phyloP scores from a whole-genome alignment of 139 green algal genomes.

The Chlorella ohadii region DNA sequence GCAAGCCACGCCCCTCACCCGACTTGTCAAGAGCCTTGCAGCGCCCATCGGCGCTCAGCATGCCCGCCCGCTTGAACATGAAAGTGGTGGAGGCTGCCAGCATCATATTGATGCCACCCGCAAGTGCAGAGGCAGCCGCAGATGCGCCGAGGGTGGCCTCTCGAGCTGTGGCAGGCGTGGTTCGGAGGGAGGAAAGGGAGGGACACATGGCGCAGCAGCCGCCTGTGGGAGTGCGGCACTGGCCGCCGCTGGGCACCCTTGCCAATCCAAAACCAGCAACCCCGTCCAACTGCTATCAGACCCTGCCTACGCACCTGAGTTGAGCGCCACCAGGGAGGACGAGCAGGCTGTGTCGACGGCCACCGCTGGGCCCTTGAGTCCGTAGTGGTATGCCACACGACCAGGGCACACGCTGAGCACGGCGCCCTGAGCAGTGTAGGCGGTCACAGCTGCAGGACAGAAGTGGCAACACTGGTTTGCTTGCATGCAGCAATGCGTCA shows the following conservation, averaged over 20 bases:
- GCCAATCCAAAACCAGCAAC: no score
- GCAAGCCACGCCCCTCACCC: constrained; percentile 2
- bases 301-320: constrained; percentile 39
- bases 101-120: constrained; percentile 55
- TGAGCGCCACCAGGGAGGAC: constrained; percentile 78
- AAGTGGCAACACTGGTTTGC: no score
- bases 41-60: constrained; percentile 62
- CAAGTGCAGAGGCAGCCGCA: constrained; percentile 14
- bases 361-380: constrained; percentile 76
- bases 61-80: constrained; percentile 61
- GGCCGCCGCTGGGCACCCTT: no score
- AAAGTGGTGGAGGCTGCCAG: constrained; percentile 49
- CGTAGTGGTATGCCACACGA: constrained; percentile 82
- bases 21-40: constrained; percentile 62
- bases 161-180: not conserved
- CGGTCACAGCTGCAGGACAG: constrained; percentile 29
- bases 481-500: no score
- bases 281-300: no score
- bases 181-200: constrained; percentile 31
- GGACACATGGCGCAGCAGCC: no score
- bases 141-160: constrained; percentile 48
- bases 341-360: constrained; percentile 80
- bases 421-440: constrained; percentile 62
- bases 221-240: no score
- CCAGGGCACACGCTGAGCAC: constrained; percentile 69